Conservation (phyloP, 2,329 filamentous ascomycete genomes). For the Cordyceps fumosorosea region DNA sequence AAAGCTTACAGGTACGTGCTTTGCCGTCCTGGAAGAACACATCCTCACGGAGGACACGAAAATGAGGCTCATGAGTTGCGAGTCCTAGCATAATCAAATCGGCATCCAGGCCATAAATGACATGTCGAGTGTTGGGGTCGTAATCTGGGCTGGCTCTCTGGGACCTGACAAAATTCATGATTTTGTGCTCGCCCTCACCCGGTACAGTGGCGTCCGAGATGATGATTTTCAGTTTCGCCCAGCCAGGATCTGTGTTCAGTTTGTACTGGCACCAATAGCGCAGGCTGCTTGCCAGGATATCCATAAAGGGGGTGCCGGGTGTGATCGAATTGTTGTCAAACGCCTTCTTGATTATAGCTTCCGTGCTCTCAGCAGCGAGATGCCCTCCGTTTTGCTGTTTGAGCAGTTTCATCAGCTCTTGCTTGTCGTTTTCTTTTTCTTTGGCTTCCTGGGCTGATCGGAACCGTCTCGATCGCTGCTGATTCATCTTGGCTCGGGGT, state of each 20-base stretch:
- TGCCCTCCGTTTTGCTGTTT: conserved; percentile 67
- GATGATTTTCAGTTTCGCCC: conserved; percentile 94
- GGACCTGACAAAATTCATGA: conserved; percentile 96
- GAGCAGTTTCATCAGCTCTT: conserved; percentile 78
- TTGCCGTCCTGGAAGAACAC: conserved; percentile 90
- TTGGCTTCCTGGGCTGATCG: conserved; percentile 88
- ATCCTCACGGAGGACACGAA: conserved; percentile 91
- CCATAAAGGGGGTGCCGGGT: conserved; percentile 97
- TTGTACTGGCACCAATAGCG: conserved; percentile 98
- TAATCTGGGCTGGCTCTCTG: conserved; percentile 87
- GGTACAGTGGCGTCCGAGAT: conserved; percentile 98
- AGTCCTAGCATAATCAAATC: conserved; percentile 98
- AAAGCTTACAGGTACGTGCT: conserved; percentile 74
- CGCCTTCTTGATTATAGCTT: conserved; percentile 70
- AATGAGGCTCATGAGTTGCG: conserved; percentile 94
- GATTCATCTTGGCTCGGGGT: conserved; percentile 98
- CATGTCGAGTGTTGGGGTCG: conserved; percentile 93
- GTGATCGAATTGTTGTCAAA: conserved; percentile 89
- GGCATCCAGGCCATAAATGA: conserved; percentile 95
- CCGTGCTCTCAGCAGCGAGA: conserved; percentile 53
- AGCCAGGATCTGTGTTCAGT: conserved; percentile 90
- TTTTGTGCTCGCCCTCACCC: conserved; percentile 97
- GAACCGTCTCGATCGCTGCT: conserved; percentile 93
- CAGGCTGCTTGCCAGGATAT: conserved; percentile 80
- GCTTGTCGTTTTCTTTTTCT: conserved; percentile 88